Conservation (phyloP, 768 basidiomycete genomes). For the Calocera viscosa region DNA sequence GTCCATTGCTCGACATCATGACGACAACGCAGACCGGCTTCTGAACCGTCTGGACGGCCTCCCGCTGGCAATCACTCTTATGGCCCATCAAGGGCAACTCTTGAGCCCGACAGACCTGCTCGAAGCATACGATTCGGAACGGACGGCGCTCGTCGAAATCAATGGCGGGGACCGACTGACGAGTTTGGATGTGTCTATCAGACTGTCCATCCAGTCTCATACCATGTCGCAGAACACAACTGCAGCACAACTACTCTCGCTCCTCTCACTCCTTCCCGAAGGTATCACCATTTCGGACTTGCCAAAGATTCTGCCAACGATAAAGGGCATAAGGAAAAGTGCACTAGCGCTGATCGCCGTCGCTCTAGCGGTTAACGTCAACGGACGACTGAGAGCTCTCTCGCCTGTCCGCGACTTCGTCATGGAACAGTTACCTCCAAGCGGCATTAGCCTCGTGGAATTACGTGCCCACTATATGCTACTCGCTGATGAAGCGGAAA, state of each 20-base stretch:
- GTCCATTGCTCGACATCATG: constrained; percentile 18
- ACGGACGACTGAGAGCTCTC: not conserved
- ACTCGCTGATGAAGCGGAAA: not conserved
- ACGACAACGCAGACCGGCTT: constrained; percentile 7
- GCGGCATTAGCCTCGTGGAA: not conserved
- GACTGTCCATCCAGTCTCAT: constrained; percentile 19
- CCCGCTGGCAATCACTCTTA: not conserved
- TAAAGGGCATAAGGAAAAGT: not conserved
- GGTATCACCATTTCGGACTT: constrained; percentile 15
- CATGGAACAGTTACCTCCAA: not conserved
- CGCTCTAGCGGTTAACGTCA: not conserved
- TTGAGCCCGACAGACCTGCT: not conserved
- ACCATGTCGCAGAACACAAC: constrained; percentile 18
- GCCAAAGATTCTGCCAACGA: not conserved
- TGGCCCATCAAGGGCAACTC: not conserved
- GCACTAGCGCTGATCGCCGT: not conserved
- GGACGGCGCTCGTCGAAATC: constrained; percentile 6
- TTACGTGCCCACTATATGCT: not conserved
- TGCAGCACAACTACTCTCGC: constrained; percentile 20
- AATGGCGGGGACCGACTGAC: constrained; percentile 11
- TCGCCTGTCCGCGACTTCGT: not conserved
- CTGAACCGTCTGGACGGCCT: not conserved
- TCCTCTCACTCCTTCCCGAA: constrained; percentile 22
- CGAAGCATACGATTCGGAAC: not conserved
- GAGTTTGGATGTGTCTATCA: constrained; percentile 20